Conservation (phyloP, 2,329 filamentous ascomycete genomes). For the Fonsecaea monophora region DNA sequence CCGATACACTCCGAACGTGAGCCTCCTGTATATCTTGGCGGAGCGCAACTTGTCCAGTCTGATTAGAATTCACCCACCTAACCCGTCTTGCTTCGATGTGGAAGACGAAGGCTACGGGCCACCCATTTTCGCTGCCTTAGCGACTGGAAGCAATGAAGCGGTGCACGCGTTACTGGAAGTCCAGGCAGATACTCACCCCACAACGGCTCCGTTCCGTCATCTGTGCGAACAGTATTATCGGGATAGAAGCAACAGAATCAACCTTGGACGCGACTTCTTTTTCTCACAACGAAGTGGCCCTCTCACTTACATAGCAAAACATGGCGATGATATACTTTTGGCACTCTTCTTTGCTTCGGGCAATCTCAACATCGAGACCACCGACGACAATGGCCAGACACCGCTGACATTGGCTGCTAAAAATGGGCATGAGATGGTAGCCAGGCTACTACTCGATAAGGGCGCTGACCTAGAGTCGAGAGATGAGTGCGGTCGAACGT, state of each 20-base stretch:
- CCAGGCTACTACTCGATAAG: constrained; percentile 32
- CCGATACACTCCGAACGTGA: constrained; percentile 38
- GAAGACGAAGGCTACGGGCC: constrained; percentile 39
- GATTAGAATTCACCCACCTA: constrained; percentile 47
- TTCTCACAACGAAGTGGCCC: constrained; percentile 20
- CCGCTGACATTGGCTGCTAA: constrained; percentile 2
- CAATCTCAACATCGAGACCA: neutral
- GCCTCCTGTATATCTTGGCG: constrained; percentile 36
- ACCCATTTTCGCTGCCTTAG: constrained; percentile 33
- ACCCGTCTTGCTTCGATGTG: constrained; percentile 43
- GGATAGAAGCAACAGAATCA: constrained; percentile 13
- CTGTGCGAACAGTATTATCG: neutral
- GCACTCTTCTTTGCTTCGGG: constrained; percentile 11
- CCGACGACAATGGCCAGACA: neutral
- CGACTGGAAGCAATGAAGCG: constrained; percentile 7
- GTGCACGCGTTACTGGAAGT: constrained; percentile 7
- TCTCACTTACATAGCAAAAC: constrained; percentile 1
- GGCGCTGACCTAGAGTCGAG: constrained; percentile 13
- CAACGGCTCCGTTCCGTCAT: neutral
- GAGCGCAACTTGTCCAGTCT: constrained; percentile 25
- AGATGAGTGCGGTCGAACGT: neutral
- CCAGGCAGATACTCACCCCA: neutral
- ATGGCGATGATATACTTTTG: neutral
- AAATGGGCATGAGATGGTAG: constrained; percentile 18
- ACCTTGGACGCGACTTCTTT: neutral